Evolutionary conservation across 2,329 filamentous ascomycete species (phyloP).

Genomic region (Ophiostoma fasciatum): DNA sequence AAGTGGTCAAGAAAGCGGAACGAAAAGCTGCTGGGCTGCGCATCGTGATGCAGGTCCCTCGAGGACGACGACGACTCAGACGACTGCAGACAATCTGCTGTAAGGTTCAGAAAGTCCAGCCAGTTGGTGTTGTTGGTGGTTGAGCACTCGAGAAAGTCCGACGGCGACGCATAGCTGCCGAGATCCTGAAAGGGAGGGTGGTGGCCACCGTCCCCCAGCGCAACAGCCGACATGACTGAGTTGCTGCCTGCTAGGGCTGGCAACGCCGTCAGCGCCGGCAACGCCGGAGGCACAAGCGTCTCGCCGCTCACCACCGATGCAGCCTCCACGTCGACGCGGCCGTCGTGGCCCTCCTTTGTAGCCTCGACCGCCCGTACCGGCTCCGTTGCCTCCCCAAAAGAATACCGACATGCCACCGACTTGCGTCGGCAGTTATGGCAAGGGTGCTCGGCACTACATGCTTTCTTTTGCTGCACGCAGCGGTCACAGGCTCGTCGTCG

Average conservation of each 20-base stretch:
- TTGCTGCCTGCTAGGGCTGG: no score
- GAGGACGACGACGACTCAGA: no score
- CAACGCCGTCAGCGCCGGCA: no score
- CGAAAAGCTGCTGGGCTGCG: background rate
- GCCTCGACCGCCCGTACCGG: background rate
- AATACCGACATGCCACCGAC: background rate
- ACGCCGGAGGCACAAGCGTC: no score
- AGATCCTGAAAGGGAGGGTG: no score
- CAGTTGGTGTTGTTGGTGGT: background rate
- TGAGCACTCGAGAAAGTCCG: background rate
- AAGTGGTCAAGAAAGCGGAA: conserved; percentile 4
- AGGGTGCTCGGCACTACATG: conserved; percentile 3
- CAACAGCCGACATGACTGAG: no score
- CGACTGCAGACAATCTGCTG: no score
- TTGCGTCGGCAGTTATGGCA: conserved; percentile 1
- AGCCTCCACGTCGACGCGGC: background rate
- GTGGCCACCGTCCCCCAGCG: background rate
- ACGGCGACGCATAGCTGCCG: no score
- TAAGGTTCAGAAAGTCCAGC: conserved; percentile 4
- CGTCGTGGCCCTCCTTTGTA: no score
- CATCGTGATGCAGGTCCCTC: no score
- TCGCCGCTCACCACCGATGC: no score
- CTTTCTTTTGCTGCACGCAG: conserved; percentile 3
- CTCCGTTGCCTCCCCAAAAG: background rate
- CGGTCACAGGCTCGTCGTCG: conserved; percentile 2